Percentiles rank a stretch among this genome's conserved stretches.
phyloP scores from a whole-genome alignment of 352 stramenopile species.

The Aphanomyces astaci region DNA sequence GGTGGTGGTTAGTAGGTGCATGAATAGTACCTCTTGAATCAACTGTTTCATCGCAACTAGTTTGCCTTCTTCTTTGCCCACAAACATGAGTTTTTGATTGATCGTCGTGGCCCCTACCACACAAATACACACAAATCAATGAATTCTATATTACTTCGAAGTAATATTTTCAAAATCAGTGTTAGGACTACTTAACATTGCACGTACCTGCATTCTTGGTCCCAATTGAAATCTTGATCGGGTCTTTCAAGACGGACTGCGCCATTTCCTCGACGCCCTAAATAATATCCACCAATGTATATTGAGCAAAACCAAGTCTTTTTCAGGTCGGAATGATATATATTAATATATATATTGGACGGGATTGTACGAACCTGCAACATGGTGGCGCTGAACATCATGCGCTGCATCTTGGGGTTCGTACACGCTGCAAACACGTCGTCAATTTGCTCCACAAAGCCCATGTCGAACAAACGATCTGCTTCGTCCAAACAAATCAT shows the following conservation, averaged over 20 bases:
- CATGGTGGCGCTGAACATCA: slow-evolving; percentile 98
- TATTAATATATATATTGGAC: neutral
- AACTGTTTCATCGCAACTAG: slow-evolving; percentile 94
- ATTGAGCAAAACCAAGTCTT: too few species aligned
- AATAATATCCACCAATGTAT: neutral
- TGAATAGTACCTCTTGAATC: slow-evolving; percentile 43
- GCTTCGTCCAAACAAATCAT: slow-evolving; percentile 98
- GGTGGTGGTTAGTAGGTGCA: too few species aligned
- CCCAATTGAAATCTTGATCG: slow-evolving; percentile 93
- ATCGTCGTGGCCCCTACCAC: slow-evolving; percentile 79
- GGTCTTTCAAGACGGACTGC: slow-evolving; percentile 93
- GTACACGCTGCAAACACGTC: slow-evolving; percentile 91
- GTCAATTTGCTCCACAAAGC: slow-evolving; percentile 96
- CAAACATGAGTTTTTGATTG: slow-evolving; percentile 95
- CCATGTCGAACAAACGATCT: slow-evolving; percentile 96
- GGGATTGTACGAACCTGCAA: slow-evolving; percentile 30
- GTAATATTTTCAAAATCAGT: too few species aligned
- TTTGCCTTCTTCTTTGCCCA: slow-evolving; percentile 98
- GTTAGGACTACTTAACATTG: too few species aligned
- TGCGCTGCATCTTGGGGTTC: slow-evolving; percentile 80
- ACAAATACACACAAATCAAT: too few species aligned
- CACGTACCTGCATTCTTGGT: slow-evolving; percentile 64
- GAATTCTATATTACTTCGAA: too few species aligned
- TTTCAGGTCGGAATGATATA: neutral
- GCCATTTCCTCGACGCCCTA: slow-evolving; percentile 91